Evolutionary conservation across 805 yeast genomes (phyloP), one percentile per base, ranked within the genome.

Genomic region (Kodamaea kaohsiungensis): DNA sequence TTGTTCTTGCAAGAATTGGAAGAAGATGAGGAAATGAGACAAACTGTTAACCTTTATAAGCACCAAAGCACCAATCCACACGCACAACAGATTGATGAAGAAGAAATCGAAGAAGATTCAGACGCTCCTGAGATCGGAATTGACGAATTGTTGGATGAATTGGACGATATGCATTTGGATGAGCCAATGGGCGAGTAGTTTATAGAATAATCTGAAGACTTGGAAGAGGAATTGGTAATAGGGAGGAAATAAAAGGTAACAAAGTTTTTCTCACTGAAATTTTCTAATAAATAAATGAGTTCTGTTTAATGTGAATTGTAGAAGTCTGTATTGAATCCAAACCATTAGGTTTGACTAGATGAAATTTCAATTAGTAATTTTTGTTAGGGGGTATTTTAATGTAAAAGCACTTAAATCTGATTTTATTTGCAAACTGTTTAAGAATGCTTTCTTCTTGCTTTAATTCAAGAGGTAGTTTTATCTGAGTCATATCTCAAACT

Each of bases 1-100:
- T 68, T 87, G 61, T 95, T 95, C 89, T 83, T 95, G 75, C 98
- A 91, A 76, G 97, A 95, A 71, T 84, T 95, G 69, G 99, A 95
- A 78, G 98, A 95, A 74, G 99, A 95, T 73, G 86, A 86, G 53
- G 99, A 95, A 69, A 82, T 95, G 69, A 88, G 99, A 78, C 91
- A 88, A 64, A 85, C 91, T 46, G 84, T 95, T 71, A 93, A 95
- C 68, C 66, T 95, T 65, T 95, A 95, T 79, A 95, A 91, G 76
- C 84, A 87, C 52, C 51, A 69, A 62, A 38, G 61, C 51, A 51
- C 64, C 64, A 12, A 63, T 58, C 13, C 64, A 8, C 59, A 66
- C 22, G 83, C 72, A 30, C 81, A 73, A 65, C 85, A 70, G 7
- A 78, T 68, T 38, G 75, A 77, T 7, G 82, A 77, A 48, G 82